A percentile compares a stretch with the other conserved stretches of the same genome.
Evolutionary conservation across 2,329 filamentous ascomycete species (phyloP).

Genomic region (Diaporthe citri): DNA sequence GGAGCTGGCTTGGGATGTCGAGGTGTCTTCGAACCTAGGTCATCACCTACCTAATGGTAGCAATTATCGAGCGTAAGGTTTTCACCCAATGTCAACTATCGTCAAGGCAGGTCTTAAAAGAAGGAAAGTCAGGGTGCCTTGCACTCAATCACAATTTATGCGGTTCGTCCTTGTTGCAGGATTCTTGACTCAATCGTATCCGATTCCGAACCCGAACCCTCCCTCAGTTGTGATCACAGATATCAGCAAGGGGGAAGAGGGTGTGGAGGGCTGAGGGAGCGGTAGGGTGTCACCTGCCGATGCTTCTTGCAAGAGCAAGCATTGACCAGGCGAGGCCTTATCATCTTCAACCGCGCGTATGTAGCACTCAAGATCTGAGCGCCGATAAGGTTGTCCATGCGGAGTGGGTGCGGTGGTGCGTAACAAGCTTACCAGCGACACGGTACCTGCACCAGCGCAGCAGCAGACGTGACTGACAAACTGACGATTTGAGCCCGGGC

Average conservation of each 20-base stretch:
- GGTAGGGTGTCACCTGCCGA: neutral
- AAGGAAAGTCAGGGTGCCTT: neutral
- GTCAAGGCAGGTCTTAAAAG: neutral
- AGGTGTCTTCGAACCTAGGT: neutral
- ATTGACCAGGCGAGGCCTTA: constrained; percentile 5
- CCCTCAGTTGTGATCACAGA: neutral
- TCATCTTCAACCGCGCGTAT: neutral
- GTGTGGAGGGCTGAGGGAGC: neutral
- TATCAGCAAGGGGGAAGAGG: neutral
- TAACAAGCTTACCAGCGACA: constrained; percentile 22
- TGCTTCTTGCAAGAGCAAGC: neutral
- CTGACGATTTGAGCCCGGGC: constrained; percentile 13
- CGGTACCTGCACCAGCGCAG: neutral
- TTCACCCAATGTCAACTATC: neutral
- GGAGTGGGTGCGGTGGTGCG: constrained; percentile 17
- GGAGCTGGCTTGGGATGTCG: constrained; percentile 14
- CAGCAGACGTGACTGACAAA: neutral
- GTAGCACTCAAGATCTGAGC: constrained; percentile 12
- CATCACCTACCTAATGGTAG: too few relatives aligned
- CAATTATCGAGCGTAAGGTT: neutral
- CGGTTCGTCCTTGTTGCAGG: neutral
- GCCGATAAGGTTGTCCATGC: constrained; percentile 19
- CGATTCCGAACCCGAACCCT: constrained; percentile 25
- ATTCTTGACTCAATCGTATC: neutral
- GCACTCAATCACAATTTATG: neutral